A percentile compares a stretch with the other conserved stretches of the same genome.
phyloP scores from a whole-genome alignment of 2,329 filamentous ascomycete genomes.

The Camptophora hylomeconis region DNA sequence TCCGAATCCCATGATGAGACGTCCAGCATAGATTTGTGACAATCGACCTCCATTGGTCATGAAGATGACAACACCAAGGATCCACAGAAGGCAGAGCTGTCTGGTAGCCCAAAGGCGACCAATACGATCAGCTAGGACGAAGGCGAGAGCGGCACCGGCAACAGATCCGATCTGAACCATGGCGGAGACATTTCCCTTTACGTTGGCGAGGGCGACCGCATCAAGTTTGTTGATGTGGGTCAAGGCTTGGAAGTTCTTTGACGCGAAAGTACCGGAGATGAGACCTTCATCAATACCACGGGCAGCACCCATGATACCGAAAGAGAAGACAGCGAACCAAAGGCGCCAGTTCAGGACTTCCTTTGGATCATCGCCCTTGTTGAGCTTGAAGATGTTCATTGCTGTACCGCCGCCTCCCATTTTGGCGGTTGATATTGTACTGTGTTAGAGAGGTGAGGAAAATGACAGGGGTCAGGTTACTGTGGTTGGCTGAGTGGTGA shows the following conservation, averaged over 20 bases:
- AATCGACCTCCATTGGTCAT: constrained; percentile 23
- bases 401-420: constrained; percentile 23
- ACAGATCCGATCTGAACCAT: constrained; percentile 29
- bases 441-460: too few relatives aligned
- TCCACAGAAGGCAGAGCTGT: constrained; percentile 14
- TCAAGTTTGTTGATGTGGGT: constrained; percentile 9
- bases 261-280: constrained; percentile 8
- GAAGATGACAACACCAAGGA: constrained; percentile 20
- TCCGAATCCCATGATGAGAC: constrained; percentile 32
- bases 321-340: constrained; percentile 16
- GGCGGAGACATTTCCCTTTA: constrained; percentile 25
- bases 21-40: constrained; percentile 29
- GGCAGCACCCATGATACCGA: constrained; percentile 16
- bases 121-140: constrained; percentile 19
- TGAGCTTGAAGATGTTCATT: constrained; percentile 24
- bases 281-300: constrained; percentile 16
- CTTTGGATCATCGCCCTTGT: constrained; percentile 19
- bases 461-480: too few relatives aligned
- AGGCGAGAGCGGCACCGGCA: constrained; percentile 23
- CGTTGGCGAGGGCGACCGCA: constrained; percentile 19
- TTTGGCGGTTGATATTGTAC: too few relatives aligned
- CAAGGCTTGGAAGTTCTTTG: constrained; percentile 45
- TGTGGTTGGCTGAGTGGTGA: too few relatives aligned
- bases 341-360: constrained; percentile 23
- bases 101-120: constrained; percentile 19